Evolutionary conservation across 2,329 filamentous ascomycete species (phyloP).

Genomic region (Pseudogymnoascus sp.): DNA sequence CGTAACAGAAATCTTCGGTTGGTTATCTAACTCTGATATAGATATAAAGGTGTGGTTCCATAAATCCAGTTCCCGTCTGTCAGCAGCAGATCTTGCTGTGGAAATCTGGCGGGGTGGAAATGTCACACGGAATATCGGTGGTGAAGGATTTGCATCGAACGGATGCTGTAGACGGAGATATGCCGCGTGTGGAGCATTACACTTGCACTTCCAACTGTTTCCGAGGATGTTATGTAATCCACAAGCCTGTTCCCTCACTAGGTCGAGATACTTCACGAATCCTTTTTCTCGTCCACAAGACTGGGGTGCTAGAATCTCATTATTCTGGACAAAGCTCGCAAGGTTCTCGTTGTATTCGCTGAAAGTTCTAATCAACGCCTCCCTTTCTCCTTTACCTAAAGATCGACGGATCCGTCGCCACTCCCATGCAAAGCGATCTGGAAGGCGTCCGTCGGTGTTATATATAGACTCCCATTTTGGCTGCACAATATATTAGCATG

Average conservation of each 20-base stretch:
- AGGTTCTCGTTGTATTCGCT: neutral
- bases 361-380: neutral
- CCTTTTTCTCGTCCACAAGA: neutral
- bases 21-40: neutral
- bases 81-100: neutral
- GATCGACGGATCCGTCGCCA: neutral
- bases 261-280: neutral
- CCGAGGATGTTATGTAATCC: neutral
- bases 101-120: neutral
- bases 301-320: neutral
- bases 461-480: neutral
- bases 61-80: neutral
- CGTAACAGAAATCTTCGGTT: neutral
- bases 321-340: neutral
- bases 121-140: neutral
- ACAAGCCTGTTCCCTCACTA: neutral
- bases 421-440: neutral
- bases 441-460: neutral
- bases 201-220: constrained; percentile 7
- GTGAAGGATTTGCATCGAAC: neutral
- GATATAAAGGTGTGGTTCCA: neutral
- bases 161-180: constrained; percentile 6
- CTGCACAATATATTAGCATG: neutral
- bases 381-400: neutral
- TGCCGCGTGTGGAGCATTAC: neutral